These are phyloP conservation scores for Scheffersomyces spartinae DNA, from an alignment of 805 yeast species.

Conservation along the genomic window DNA sequence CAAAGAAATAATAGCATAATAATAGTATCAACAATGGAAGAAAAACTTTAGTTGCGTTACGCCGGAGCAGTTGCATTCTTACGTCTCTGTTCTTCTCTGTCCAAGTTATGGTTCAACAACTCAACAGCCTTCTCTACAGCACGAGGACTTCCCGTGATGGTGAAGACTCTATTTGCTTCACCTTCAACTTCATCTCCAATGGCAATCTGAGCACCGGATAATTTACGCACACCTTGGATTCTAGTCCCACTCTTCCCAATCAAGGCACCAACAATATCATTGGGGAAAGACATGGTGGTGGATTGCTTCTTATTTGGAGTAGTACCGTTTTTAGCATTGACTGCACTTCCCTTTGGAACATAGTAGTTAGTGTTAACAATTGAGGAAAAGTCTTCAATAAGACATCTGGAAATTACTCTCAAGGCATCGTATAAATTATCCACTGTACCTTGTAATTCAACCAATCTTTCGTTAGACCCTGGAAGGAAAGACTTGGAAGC, in stretches of 20 bases:
- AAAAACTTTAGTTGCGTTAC: conserved; percentile 1
- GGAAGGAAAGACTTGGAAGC: conserved; percentile 79
- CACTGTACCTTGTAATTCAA: conserved; percentile 77
- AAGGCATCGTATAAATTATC: conserved; percentile 47
- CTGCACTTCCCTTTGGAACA: conserved; percentile 31
- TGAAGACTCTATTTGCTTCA: conserved; percentile 54
- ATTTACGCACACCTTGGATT: conserved; percentile 75
- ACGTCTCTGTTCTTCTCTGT: conserved; percentile 47
- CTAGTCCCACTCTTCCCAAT: conserved; percentile 81
- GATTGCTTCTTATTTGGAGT: conserved; percentile 12
- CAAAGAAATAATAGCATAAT: background rate
- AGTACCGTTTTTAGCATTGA: conserved; percentile 6
- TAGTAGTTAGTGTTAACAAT: conserved; percentile 56
- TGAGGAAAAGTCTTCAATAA: conserved; percentile 63
- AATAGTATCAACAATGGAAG: conserved; percentile 1
- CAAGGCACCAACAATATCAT: conserved; percentile 78
- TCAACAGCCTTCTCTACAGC: conserved; percentile 49
- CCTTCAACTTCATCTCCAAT: conserved; percentile 62
- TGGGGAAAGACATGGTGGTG: conserved; percentile 50
- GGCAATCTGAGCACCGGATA: conserved; percentile 67
- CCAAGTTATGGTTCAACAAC: conserved; percentile 46
- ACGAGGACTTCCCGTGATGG: conserved; percentile 49
- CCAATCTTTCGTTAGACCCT: conserved; percentile 73
- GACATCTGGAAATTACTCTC: conserved; percentile 51
- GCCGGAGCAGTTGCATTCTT: too few species aligned